Base-by-base conservation (phyloP, 495 filamentous ascomycete genomes). In the Hypoxylon perforatum region DNA sequence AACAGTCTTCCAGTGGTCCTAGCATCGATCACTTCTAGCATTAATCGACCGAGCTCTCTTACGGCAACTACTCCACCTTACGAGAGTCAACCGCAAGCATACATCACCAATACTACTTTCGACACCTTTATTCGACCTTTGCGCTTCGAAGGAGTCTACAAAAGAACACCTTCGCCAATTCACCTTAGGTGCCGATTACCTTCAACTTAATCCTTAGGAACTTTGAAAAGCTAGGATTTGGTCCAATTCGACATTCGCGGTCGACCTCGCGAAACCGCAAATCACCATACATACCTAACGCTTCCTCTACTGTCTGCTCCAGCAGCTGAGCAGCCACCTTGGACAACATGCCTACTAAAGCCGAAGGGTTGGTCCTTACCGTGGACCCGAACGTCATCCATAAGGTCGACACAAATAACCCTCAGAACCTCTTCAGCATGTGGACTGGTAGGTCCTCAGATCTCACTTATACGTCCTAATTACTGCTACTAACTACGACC, bases 401-500 rank as follows among this genome's bases (percentile, higher is more conserved):
- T 80, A 93, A 95, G 76, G 91, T 99, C 70, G 93, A 97, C 78
- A 96, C 95, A 1, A 83, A 89, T 54, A 96, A 97, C 73, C 88
- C 91, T 12, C 91, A 96, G 79, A 96, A 94, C 72, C 88, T 99
- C 36, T 96, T 95, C 78, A 92, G 92, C 81, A 96, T 99, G 89
- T 97, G 94, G 93, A 93, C 93, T 78, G 93, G 94, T 97, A 81
- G 86, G 92, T 84, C 23, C 30, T 56, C 4, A 28, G 45, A n/a
- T 69, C 67, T 51, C 28, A 18, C 36, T 4, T 17, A 28, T 56
- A 14, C 28, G 41, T 49, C 38, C 53, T 57, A 36, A 56, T 21
- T 49, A 30, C 38, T 49, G 23, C 25, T 49, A 66, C 69, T 63
- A 59, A 69, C 73, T 46, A 69, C 38, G 55, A n/a, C 25, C 9